phyloP scores from a whole-genome alignment of 305 asterid species.

The Fraxinus sp. region DNA sequence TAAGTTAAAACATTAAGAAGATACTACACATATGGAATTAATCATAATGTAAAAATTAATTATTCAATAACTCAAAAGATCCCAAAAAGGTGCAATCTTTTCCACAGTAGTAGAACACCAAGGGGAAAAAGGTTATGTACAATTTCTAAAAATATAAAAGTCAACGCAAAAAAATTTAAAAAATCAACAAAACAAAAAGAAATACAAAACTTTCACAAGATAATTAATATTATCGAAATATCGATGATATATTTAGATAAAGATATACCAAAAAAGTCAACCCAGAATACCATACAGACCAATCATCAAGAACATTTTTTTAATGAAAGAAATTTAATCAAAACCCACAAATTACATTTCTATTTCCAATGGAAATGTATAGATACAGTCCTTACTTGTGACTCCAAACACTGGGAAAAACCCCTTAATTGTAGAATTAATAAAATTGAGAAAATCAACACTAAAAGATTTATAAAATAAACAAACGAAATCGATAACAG shows the following conservation, averaged over 20 bases:
- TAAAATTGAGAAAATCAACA: background rate
- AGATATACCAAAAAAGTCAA: background rate
- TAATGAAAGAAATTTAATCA: background rate
- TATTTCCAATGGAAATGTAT: background rate
- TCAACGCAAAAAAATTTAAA: background rate
- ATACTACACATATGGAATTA: background rate
- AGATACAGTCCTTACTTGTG: slow-evolving; percentile 39
- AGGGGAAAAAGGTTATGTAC: background rate
- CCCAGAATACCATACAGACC: background rate
- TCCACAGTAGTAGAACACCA: background rate
- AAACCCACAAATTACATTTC: slow-evolving; percentile 9
- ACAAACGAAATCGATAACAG: background rate
- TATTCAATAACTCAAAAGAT: background rate
- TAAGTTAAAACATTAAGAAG: background rate
- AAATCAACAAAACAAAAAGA: too few species aligned
- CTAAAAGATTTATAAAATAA: background rate
- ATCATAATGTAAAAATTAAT: background rate
- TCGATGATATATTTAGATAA: background rate
- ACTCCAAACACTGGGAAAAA: background rate
- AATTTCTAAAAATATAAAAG: background rate
- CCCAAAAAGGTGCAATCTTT: background rate
- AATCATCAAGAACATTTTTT: background rate
- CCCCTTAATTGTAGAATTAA: too few species aligned
- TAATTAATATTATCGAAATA: background rate
- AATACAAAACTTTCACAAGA: too few species aligned